Base-by-base conservation (phyloP, 163 green algal species). In the Scenedesmus sp. region DNA sequence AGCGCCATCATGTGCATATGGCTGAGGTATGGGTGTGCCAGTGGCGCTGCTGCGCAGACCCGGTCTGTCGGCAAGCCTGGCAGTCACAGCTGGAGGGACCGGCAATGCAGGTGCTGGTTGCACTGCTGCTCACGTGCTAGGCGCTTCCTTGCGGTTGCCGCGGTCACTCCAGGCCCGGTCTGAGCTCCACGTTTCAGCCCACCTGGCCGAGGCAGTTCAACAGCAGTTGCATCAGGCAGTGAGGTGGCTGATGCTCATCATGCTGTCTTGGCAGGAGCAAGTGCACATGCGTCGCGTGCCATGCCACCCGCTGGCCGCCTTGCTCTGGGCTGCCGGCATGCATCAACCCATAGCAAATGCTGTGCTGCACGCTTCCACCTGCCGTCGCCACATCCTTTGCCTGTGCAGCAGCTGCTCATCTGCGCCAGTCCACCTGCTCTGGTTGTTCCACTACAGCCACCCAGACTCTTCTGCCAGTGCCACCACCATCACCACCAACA, bases 151-250 rank as follows among this genome's bases (percentile, higher is more conserved):
- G 81, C 35, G 22, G 26, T 53, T 72, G 35, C 81, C 35, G 81
- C 42, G 33, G 81, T 70, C 0, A 76, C 26, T 22, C 65, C 65
- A 22, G 81, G 46, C 2, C 81, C 81, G 22, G 81, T 73, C 18
- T 37, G 46, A 44, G 81, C 81, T n/a, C 81, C 81, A 7, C 81
- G n/a, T n/a, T 86, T 86, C 30, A 86, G 20, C 3, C 81, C 46
- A 86, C 81, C 81, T 86, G 24, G 1, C 37, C 30, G 7, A 35
- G 7, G 0, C 65, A 40, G 30, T 30, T 40, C 30, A 37, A 10
- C 65, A 40, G 30, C 65, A 76, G 65, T 18, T 40, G 16, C 18
- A 26, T 7, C 56, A 26, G 56, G 16, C 56, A 68, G 3, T 16
- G 7, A 56, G 46, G 10, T 10, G 10, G 46, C 46, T 18, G 7